phyloP scores from a whole-genome alignment of 163 green algal genomes.

The Coccomyxa subellipsoidea region DNA sequence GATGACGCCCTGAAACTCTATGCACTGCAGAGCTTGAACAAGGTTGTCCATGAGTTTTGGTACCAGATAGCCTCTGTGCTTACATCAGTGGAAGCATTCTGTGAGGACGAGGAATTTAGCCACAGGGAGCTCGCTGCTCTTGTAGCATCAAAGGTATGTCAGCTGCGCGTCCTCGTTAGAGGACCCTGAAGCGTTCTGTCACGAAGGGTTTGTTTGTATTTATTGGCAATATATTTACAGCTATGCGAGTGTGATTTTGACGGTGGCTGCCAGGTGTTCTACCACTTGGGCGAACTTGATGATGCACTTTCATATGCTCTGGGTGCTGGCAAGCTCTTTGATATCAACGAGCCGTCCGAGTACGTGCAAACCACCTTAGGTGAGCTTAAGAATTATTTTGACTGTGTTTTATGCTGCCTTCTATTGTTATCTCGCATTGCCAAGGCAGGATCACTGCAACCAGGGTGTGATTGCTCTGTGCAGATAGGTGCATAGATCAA shows the following conservation, averaged over 20 bases:
- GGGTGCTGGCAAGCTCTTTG: slow-evolving; percentile 87
- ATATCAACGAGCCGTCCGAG: slow-evolving; percentile 84
- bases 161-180: background rate
- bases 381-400: slow-evolving; percentile 29
- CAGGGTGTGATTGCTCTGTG: background rate
- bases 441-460: background rate
- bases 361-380: slow-evolving; percentile 95
- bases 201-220: too few relatives aligned
- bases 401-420: background rate
- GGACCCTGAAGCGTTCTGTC: too few relatives aligned
- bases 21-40: slow-evolving; percentile 86
- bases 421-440: background rate
- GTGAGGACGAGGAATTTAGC: slow-evolving; percentile 93
- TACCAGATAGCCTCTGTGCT: slow-evolving; percentile 88
- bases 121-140: slow-evolving; percentile 90
- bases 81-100: slow-evolving; percentile 83
- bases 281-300: slow-evolving; percentile 93
- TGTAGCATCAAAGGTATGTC: slow-evolving; percentile 91
- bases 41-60: slow-evolving; percentile 84
- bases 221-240: too few relatives aligned
- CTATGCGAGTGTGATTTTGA: too few relatives aligned
- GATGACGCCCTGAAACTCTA: slow-evolving; percentile 82
- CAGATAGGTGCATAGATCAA: slow-evolving; percentile 92
- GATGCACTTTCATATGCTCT: slow-evolving; percentile 95
- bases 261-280: slow-evolving; percentile 82